Base-by-base conservation (phyloP, 2,329 filamentous ascomycete genomes). In the Phoma sp. region DNA sequence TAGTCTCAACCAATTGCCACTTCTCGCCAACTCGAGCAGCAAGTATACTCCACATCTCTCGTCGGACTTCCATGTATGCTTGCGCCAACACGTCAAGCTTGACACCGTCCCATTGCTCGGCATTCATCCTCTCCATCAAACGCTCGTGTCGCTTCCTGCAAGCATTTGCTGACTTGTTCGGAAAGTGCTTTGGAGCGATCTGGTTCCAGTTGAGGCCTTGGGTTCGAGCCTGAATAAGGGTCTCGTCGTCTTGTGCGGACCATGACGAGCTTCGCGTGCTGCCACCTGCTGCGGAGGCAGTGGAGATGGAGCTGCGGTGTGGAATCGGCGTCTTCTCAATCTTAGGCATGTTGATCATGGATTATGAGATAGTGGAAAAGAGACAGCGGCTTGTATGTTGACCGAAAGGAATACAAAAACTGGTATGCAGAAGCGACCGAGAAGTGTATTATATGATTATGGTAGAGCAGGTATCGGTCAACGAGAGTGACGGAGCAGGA, bases 121-220 rank as follows among this genome's bases (percentile, higher is more conserved):
- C 84, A 53, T 87, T 86, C 70, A 80, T 70, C 61, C 88, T 86
- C 76, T 93, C 89, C 81, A 93, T 87, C 61, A 96, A 78, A 36
- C 91, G 83, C 76, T 96, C 91, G 67, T 96, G 91, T 50, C 91
- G 86, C 78, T 96, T 96, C 60, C 91, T 89, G 77, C 91, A 96
- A 14, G 92, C 92, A 72, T 95, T 95, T 54, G 88, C 77, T 10
- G 82, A 82, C 79, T 96, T 96, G 71, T 77, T 81, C 1, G 88
- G 89, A 72, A 96, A 96, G 75, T 91, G 86, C 58, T 82, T 84
- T 57, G 82, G 81, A 65, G 91, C 87, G 69, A 96, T 95, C 65
- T 90, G 88, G 48, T 85, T 83, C 91, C 91, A 96, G 75, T 93
- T 93, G 71, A 92, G 82, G 23, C 89, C 89, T 66, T 87, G 85